Conservation (phyloP, 768 basidiomycete species). For the Amanita polypyramis region DNA sequence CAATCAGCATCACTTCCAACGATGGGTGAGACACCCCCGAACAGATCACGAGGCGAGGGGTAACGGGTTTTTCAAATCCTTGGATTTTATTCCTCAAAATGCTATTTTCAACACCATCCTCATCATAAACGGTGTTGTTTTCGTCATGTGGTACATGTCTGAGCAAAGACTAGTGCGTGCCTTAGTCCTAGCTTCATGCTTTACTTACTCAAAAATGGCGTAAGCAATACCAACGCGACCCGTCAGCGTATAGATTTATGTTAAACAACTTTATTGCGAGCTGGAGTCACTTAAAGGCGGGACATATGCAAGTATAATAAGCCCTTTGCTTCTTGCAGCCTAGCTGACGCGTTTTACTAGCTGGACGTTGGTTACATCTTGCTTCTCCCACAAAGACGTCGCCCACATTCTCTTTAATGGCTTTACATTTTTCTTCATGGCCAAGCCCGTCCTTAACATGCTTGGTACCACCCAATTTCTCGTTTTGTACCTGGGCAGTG, state of each 20-base stretch:
- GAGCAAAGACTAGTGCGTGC: slow-evolving; percentile 23
- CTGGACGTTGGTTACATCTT: slow-evolving; percentile 64
- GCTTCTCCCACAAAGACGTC: slow-evolving; percentile 59
- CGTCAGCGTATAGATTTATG: slow-evolving; percentile 36
- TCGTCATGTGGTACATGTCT: slow-evolving; percentile 44
- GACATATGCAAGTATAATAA: slow-evolving; percentile 48
- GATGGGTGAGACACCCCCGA: slow-evolving; percentile 6
- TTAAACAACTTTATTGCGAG: slow-evolving; percentile 51
- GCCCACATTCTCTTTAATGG: slow-evolving; percentile 65
- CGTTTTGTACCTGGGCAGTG: slow-evolving; percentile 64
- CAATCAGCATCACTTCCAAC: not conserved
- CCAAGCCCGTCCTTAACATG: slow-evolving; percentile 45
- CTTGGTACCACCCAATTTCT: slow-evolving; percentile 63
- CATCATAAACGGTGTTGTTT: slow-evolving; percentile 52
- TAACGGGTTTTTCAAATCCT: slow-evolving; percentile 20
- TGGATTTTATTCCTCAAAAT: slow-evolving; percentile 45
- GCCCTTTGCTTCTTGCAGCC: not conserved
- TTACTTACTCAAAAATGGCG: slow-evolving; percentile 18
- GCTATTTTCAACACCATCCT: slow-evolving; percentile 55
- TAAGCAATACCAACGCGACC: slow-evolving; percentile 23
- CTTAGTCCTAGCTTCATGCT: slow-evolving; percentile 2
- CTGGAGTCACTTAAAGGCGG: slow-evolving; percentile 47
- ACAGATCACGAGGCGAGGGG: not conserved
- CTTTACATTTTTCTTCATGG: slow-evolving; percentile 74
- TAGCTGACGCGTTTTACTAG: slow-evolving; percentile 24